Evolutionary conservation across 1,139 yeast species (phyloP).

Genomic region (Casaregolazyma lundiana): DNA sequence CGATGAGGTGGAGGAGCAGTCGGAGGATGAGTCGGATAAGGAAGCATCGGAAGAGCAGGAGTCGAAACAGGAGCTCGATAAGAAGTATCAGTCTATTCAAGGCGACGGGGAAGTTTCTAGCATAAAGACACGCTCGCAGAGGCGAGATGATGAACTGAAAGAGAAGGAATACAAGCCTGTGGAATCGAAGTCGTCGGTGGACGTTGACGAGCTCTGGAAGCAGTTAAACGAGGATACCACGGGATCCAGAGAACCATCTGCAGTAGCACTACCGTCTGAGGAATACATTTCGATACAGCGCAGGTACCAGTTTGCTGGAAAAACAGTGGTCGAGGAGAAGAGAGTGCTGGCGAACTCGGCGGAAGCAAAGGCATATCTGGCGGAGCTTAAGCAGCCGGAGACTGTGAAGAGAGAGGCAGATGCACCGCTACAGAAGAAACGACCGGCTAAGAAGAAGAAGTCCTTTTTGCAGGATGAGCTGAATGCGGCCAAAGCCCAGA

Average conservation of each 20-base stretch:
- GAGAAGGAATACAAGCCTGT: constrained; percentile 20
- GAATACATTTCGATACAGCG: constrained; percentile 67
- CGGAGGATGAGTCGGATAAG: constrained; percentile 17
- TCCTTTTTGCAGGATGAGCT: constrained; percentile 74
- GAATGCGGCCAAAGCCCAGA: constrained; percentile 52
- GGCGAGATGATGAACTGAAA: constrained; percentile 39
- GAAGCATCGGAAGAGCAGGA: constrained; percentile 20
- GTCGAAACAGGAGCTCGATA: constrained; percentile 25
- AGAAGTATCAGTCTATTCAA: constrained; percentile 42
- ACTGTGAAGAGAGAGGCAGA: constrained; percentile 16
- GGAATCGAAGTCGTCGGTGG: constrained; percentile 31
- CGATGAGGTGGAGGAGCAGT: constrained; percentile 13
- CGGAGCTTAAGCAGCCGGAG: constrained; percentile 15
- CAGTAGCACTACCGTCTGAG: constrained; percentile 20
- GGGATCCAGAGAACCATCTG: neutral
- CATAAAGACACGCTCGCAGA: constrained; percentile 53
- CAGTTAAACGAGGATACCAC: constrained; percentile 36
- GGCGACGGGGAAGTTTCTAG: constrained; percentile 45
- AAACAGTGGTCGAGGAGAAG: constrained; percentile 69
- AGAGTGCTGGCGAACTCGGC: constrained; percentile 73
- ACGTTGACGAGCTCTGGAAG: constrained; percentile 53
- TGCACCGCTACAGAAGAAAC: constrained; percentile 35
- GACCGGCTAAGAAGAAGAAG: constrained; percentile 49
- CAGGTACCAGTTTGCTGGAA: constrained; percentile 87
- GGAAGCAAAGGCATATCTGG: constrained; percentile 78